These are phyloP conservation scores for Rubus parviflorus DNA, from an alignment of 306 rosid genomes.

Conservation along the genomic window DNA sequence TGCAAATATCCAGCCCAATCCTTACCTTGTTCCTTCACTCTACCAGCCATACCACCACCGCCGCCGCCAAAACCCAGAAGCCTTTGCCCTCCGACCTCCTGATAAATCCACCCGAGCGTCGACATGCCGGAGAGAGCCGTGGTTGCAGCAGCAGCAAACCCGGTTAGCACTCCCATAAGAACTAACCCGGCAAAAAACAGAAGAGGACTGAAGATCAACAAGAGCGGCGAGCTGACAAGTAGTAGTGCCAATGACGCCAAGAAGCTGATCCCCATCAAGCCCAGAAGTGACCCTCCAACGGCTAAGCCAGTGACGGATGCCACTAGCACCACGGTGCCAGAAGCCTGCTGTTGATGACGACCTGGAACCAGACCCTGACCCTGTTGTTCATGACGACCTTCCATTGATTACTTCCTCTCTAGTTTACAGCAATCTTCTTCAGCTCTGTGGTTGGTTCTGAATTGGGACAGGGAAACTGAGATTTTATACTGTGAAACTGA, in stretches of 20 bases:
- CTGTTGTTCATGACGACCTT: conserved; percentile 1
- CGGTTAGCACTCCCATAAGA: background rate
- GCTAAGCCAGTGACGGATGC: conserved; percentile 15
- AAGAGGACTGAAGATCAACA: conserved; percentile 28
- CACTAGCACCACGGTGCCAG: background rate
- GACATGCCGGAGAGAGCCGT: conserved; percentile 10
- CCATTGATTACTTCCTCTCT: background rate
- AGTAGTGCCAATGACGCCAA: conserved; percentile 26
- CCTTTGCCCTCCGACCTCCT: conserved; percentile 7
- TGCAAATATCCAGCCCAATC: background rate
- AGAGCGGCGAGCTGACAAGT: conserved; percentile 25
- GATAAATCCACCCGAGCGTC: conserved; percentile 4
- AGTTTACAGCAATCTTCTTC: background rate
- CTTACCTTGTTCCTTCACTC: conserved; percentile 2
- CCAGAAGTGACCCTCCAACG: conserved; percentile 29
- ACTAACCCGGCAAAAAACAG: conserved; percentile 15
- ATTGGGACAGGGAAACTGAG: background rate
- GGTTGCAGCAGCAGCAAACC: conserved; percentile 22
- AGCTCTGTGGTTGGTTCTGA: background rate
- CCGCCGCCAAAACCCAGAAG: background rate
- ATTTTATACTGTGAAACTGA: background rate
- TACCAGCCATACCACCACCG: background rate
- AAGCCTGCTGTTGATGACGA: conserved; percentile 1
- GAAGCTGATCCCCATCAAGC: conserved; percentile 32
- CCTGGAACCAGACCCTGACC: background rate